Percentiles rank a stretch among this genome's conserved stretches.
Conservation (phyloP, 352 stramenopile species). For the Phytophthora macrochlamydospora region DNA sequence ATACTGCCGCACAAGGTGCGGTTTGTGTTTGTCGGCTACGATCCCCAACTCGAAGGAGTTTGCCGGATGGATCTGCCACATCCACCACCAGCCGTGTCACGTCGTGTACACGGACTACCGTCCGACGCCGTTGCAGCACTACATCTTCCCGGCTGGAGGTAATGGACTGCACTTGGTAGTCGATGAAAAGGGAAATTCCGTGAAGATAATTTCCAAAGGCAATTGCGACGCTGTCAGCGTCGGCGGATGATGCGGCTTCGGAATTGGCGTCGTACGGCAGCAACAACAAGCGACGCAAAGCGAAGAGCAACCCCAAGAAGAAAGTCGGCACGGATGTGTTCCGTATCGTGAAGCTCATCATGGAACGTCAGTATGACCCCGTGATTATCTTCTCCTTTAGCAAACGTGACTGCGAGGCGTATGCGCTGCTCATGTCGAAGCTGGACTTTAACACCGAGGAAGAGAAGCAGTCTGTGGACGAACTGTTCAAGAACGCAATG, state of each 20-base stretch:
- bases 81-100: constrained; percentile 99
- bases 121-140: constrained; percentile 98
- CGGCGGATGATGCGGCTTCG: constrained; percentile 63
- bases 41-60: constrained; percentile 99
- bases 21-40: constrained; percentile 99
- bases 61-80: constrained; percentile 97
- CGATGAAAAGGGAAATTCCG: constrained; percentile 99
- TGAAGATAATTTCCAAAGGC: constrained; percentile 97
- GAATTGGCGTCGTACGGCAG: constrained; percentile 84
- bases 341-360: constrained; percentile 98
- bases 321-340: constrained; percentile 96
- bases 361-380: constrained; percentile 96
- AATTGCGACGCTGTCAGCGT: constrained; percentile 80
- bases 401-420: constrained; percentile 98
- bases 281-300: constrained; percentile 71
- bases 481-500: constrained; percentile 98
- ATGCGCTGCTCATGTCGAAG: constrained; percentile 92
- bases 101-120: constrained; percentile 99
- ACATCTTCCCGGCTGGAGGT: constrained; percentile 97
- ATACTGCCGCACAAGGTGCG: constrained; percentile 98
- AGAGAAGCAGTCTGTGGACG: constrained; percentile 97
- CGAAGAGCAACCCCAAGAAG: constrained; percentile 81
- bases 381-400: constrained; percentile 99
- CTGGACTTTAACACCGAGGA: constrained; percentile 98
- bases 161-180: constrained; percentile 99